A percentile compares a stretch with the other conserved stretches of the same genome.
These are phyloP conservation scores for Odontarrhena argentea DNA, from an alignment of 345 rosid genomes.

Conservation along the genomic window DNA sequence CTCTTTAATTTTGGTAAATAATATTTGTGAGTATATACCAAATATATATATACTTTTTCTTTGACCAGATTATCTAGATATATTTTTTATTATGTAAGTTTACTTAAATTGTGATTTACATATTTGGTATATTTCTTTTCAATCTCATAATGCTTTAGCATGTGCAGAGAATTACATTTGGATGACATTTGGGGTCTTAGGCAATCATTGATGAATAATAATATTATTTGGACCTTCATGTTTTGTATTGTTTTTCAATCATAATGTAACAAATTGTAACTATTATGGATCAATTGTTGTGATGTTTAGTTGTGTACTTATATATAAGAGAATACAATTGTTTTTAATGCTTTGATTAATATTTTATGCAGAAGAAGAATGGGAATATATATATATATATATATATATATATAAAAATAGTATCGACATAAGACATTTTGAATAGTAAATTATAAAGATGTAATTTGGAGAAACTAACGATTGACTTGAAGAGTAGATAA, in stretches of 20 bases:
- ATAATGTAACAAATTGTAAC: neutral
- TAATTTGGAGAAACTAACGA: no score
- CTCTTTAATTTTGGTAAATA: conserved; percentile 5
- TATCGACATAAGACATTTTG: no score
- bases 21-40: neutral
- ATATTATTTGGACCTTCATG: conserved; percentile 11
- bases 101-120: neutral
- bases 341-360: no score
- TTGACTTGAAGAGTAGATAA: no score
- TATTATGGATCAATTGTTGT: neutral
- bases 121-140: neutral
- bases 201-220: conserved; percentile 34
- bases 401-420: no score
- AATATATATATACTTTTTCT: neutral
- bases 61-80: conserved; percentile 6
- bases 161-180: conserved; percentile 20
- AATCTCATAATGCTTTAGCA: conserved; percentile 30
- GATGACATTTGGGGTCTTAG: conserved; percentile 32
- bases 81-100: neutral
- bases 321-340: no score
- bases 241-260: neutral
- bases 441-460: no score
- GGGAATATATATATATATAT: no score
- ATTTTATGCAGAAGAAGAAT: no score
- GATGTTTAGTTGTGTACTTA: no score